Percentiles rank a stretch among this genome's conserved stretches.
Evolutionary conservation across 2,329 filamentous ascomycete species (phyloP).

Genomic region (Dothistroma septosporum): DNA sequence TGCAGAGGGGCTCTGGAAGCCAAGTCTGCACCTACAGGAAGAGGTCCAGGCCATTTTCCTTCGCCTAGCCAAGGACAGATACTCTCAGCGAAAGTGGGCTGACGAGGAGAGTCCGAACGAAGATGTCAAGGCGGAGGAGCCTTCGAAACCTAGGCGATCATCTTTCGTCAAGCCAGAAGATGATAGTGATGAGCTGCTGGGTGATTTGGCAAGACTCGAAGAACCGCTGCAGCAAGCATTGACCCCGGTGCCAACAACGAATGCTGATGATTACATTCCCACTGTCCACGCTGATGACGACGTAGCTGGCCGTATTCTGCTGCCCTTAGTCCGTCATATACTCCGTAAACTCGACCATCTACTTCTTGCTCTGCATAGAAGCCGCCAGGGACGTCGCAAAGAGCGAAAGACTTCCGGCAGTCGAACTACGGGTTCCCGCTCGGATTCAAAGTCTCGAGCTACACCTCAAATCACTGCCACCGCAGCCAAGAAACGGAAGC

Average conservation of each 20-base stretch:
- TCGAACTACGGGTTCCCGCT: slow-evolving; percentile 10
- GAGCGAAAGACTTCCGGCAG: slow-evolving; percentile 7
- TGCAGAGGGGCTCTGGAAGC: slow-evolving; percentile 35
- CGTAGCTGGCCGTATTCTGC: slow-evolving; percentile 59
- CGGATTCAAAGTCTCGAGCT: slow-evolving; percentile 4
- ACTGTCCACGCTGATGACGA: slow-evolving; percentile 68
- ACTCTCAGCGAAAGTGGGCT: slow-evolving; percentile 8
- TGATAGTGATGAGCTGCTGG: slow-evolving; percentile 5
- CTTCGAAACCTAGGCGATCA: background rate
- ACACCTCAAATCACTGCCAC: slow-evolving; percentile 1
- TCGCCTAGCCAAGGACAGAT: slow-evolving; percentile 61
- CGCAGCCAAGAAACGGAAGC: slow-evolving; percentile 7
- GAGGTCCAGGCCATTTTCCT: slow-evolving; percentile 64
- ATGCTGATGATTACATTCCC: slow-evolving; percentile 41
- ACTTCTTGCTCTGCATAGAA: slow-evolving; percentile 65
- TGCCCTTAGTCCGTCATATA: slow-evolving; percentile 66
- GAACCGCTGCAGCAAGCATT: background rate
- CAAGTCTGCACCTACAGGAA: slow-evolving; percentile 64
- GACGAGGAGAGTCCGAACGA: background rate
- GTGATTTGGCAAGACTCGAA: background rate
- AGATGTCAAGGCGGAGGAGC: background rate
- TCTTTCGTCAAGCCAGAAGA: background rate
- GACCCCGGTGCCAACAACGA: background rate
- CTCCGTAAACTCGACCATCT: slow-evolving; percentile 66
- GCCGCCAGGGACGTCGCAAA: slow-evolving; percentile 25